A percentile compares a stretch with the other conserved stretches of the same genome.
These are phyloP conservation scores for Endogone sp. DNA, from an alignment of 192 early-diverging fungal species.

Conservation along the genomic window DNA sequence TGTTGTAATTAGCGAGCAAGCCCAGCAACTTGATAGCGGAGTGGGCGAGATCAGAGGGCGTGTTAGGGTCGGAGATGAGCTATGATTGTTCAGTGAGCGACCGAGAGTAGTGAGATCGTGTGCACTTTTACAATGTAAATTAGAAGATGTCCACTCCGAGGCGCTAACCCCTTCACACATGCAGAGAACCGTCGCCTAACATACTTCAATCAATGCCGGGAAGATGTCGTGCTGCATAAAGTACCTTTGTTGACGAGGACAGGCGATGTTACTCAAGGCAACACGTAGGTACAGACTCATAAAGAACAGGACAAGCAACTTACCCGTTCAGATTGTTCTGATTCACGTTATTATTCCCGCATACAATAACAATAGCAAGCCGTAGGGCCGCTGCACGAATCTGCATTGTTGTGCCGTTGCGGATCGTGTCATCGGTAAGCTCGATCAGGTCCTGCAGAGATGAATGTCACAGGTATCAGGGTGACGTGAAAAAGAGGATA, in stretches of 20 bases:
- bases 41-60: conserved; percentile 24
- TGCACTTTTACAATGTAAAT: background rate
- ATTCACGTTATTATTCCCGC: conserved; percentile 54
- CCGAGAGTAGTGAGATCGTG: background rate
- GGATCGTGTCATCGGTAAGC: conserved; percentile 17
- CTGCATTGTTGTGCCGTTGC: conserved; percentile 27
- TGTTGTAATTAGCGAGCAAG: conserved; percentile 56
- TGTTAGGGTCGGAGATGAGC: conserved; percentile 35
- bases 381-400: conserved; percentile 22
- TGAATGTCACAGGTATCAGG: no score
- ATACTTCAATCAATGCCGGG: conserved; percentile 38
- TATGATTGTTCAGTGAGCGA: background rate
- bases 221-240: conserved; percentile 50
- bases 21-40: conserved; percentile 39
- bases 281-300: no score
- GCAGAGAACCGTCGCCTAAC: background rate
- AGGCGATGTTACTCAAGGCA: no score
- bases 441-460: conserved; percentile 9
- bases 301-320: background rate
- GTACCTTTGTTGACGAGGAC: conserved; percentile 18
- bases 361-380: conserved; percentile 36
- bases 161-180: background rate
- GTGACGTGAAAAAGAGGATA: no score
- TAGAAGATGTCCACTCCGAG: no score
- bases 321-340: conserved; percentile 54